Conservation (phyloP, 179 eudicot genomes). For the Nepenthes alata region DNA sequence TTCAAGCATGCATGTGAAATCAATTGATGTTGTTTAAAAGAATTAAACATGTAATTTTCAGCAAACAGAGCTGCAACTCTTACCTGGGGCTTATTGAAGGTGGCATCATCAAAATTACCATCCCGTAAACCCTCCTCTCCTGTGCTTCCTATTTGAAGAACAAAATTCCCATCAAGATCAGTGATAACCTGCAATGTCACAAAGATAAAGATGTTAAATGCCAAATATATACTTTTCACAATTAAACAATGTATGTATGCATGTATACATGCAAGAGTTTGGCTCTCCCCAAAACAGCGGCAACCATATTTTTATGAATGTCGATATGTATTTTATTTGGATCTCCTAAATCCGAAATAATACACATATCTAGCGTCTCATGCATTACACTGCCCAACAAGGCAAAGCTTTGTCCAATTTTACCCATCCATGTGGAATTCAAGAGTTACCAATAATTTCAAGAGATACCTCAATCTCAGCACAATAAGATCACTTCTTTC, state of each 20-base stretch:
- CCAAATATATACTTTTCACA: slow-evolving; percentile 1
- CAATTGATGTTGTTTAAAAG: background rate
- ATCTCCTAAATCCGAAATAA: no score
- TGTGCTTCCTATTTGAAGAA: slow-evolving; percentile 80
- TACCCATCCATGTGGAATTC: no score
- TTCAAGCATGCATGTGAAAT: no score
- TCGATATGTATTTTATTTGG: no score
- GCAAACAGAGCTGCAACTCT: background rate
- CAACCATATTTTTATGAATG: no score
- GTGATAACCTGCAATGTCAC: slow-evolving; percentile 66
- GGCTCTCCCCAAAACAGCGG: no score
- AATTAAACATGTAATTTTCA: background rate
- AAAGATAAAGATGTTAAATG: slow-evolving; percentile 4
- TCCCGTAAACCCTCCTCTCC: slow-evolving; percentile 92
- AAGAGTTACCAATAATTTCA: no score
- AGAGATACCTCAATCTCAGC: no score
- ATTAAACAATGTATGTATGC: background rate
- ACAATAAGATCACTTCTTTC: no score
- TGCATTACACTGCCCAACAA: no score
- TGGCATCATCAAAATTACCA: slow-evolving; percentile 83
- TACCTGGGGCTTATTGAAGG: slow-evolving; percentile 92
- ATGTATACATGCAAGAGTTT: background rate
- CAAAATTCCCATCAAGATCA: slow-evolving; percentile 80
- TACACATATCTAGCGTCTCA: no score
- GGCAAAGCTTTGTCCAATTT: no score